Percentiles rank a stretch among this genome's conserved stretches.
Evolutionary conservation across 495 filamentous ascomycete species (phyloP).

Genomic region (Pyrenula massariospora): DNA sequence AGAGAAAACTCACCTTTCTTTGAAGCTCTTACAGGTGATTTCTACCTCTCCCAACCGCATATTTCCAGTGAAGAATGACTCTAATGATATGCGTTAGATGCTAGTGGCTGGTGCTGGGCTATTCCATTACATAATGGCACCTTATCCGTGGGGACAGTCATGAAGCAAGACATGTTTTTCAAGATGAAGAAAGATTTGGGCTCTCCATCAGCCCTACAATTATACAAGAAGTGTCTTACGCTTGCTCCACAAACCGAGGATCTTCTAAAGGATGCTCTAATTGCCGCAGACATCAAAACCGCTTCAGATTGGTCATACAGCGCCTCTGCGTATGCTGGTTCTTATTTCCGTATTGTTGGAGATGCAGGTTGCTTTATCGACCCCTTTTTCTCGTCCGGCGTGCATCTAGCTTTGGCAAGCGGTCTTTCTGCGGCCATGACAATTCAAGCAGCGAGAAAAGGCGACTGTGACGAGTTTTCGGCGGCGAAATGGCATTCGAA

Average conservation of each 20-base stretch:
- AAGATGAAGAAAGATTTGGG: slow-evolving; percentile 10
- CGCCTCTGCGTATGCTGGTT: slow-evolving; percentile 19
- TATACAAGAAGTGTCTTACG: slow-evolving; percentile 16
- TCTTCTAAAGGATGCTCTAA: slow-evolving; percentile 15
- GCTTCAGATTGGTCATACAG: slow-evolving; percentile 33
- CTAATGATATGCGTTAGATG: slow-evolving; percentile 13
- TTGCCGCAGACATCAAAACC: slow-evolving; percentile 17
- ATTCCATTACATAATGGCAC: slow-evolving; percentile 34
- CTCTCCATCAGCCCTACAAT: slow-evolving; percentile 4
- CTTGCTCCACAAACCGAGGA: slow-evolving; percentile 11
- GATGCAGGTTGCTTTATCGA: slow-evolving; percentile 34
- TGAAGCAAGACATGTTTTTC: slow-evolving; percentile 18
- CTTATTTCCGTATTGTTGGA: slow-evolving; percentile 25
- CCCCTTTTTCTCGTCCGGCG: slow-evolving; percentile 29
- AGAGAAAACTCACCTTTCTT: slow-evolving; percentile 24
- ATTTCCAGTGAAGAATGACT: background rate
- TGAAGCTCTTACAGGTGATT: slow-evolving; percentile 22
- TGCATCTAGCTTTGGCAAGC: slow-evolving; percentile 23
- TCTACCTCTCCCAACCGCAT: background rate
- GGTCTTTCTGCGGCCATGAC: slow-evolving; percentile 21
- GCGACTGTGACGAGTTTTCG: slow-evolving; percentile 13
- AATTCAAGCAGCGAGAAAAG: slow-evolving; percentile 2
- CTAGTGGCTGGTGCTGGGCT: slow-evolving; percentile 30
- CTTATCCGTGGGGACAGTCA: slow-evolving; percentile 26
- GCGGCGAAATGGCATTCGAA: slow-evolving; percentile 23